Base-by-base conservation (phyloP, 139 green algal species). In the Pycnococcus provasolii region DNA sequence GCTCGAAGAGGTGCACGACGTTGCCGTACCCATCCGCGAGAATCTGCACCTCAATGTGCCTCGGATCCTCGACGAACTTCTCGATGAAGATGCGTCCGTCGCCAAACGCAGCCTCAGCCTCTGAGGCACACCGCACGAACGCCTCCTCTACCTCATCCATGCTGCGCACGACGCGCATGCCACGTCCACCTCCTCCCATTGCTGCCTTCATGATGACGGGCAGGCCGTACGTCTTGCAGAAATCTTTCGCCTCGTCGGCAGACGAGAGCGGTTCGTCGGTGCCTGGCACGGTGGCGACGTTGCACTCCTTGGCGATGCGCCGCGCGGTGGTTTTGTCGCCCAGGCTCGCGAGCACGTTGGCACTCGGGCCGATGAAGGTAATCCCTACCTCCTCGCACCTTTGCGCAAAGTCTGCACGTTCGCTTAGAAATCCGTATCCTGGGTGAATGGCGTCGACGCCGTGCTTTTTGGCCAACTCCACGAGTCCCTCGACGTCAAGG, bases 31-130 rank as follows among this genome's bases (percentile, higher is more conserved):
- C 62, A 77, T 98, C 92, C 1, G 86, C 92, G 62, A 98, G 70
- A 51, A 98, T 90, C 79, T 96, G 87, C 4, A 92, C 73, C 62
- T 89, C 85, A 45, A 89, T 86, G 75, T 94, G 89, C 39, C 88
- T 75, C 15, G 92, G 89, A 58, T 90, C 80, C 77, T 95, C 85
- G 57, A 97, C 83, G 75, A 87, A 96, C 68, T 91, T 89, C 77
- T 98, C 92, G 1, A 95, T 76, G 64, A 97, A 96, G 86, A 98
- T 96, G 68, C 81, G 78, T 37, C 87, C 88, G 66, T 97, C 89
- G 52, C 90, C 92, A 80, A 98, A 98, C 4, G 89, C 89, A 5
- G 80, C 77, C 45, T 70, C 44, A 0, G 89, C 88, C 76, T 95
- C 90, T 57, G 85, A 86, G 66, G 78, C 85, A 37, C 89, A 89